Conservation (phyloP, 108 stramenopile genomes). For the Nitzschia sp. region DNA sequence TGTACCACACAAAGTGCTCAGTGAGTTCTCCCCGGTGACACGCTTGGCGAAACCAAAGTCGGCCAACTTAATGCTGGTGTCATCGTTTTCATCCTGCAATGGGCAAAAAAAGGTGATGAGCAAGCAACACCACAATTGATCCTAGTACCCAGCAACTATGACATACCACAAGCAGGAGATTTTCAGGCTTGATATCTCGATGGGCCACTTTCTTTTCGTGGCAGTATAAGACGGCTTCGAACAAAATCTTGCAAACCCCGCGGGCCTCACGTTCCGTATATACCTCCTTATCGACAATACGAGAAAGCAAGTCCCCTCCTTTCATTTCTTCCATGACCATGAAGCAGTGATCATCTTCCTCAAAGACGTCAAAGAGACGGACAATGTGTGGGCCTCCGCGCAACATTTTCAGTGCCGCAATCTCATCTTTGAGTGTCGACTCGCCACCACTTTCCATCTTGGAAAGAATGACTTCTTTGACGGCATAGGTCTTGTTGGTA, state of each 20-base stretch:
- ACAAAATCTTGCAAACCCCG: conserved; percentile 77
- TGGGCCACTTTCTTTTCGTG: conserved; percentile 70
- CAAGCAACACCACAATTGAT: not conserved
- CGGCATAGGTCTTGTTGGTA: conserved; percentile 50
- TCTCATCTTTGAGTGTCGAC: conserved; percentile 60
- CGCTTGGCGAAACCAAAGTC: conserved; percentile 98
- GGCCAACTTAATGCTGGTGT: conserved; percentile 91
- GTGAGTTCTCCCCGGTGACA: conserved; percentile 53
- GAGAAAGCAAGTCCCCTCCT: conserved; percentile 90
- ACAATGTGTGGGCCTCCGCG: conserved; percentile 76
- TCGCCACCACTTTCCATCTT: conserved; percentile 44
- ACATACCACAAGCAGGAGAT: conserved; percentile 77
- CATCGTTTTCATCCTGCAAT: conserved; percentile 58
- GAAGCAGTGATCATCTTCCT: conserved; percentile 57
- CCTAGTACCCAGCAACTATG: not conserved
- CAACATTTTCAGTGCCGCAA: conserved; percentile 59
- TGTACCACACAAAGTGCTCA: conserved; percentile 69
- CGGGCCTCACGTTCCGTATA: conserved; percentile 94
- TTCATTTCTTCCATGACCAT: conserved; percentile 78
- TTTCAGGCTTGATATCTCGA: conserved; percentile 89
- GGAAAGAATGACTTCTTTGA: conserved; percentile 63
- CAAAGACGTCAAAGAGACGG: conserved; percentile 65
- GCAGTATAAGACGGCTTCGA: conserved; percentile 81
- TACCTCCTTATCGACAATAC: conserved; percentile 87
- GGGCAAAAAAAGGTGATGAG: conserved; percentile 23